Percentiles rank a stretch among this genome's conserved stretches.
phyloP scores from a whole-genome alignment of 2,329 filamentous ascomycete genomes.

The Aspergillus niger region DNA sequence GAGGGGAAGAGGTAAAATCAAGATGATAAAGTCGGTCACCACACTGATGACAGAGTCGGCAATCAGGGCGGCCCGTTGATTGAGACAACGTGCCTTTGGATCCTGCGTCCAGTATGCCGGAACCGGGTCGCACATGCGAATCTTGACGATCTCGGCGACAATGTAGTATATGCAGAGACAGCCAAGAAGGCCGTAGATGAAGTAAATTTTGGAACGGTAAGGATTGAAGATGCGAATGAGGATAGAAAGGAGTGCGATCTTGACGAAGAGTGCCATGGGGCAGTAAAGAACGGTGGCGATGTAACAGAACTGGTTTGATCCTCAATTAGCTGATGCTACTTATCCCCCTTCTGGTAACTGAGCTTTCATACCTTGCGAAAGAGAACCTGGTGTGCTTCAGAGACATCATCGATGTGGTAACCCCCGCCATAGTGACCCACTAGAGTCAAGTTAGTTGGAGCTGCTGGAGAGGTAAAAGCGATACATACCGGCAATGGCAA shows the following conservation, averaged over 20 bases:
- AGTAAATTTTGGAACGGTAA: conserved; percentile 34
- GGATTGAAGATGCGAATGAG: conserved; percentile 43
- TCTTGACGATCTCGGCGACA: conserved; percentile 40
- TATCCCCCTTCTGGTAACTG: not conserved
- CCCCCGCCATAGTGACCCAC: conserved; percentile 42
- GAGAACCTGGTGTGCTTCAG: conserved; percentile 16
- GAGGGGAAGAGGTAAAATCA: conserved; percentile 40
- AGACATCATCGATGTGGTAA: conserved; percentile 32
- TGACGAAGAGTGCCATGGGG: conserved; percentile 43
- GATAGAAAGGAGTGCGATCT: conserved; percentile 42
- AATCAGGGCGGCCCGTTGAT: conserved; percentile 40
- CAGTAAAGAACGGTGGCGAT: conserved; percentile 43
- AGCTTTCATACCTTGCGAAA: conserved; percentile 30
- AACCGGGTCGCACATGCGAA: conserved; percentile 41
- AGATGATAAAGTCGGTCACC: conserved; percentile 40
- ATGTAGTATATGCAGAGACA: conserved; percentile 39
- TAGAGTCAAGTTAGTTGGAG: conserved; percentile 5
- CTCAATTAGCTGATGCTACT: not conserved
- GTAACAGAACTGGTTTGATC: conserved; percentile 32
- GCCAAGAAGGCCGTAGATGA: conserved; percentile 40
- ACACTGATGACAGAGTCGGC: conserved; percentile 44
- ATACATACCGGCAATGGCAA: conserved; percentile 30
- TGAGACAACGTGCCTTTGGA: conserved; percentile 32
- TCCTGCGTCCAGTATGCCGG: conserved; percentile 37
- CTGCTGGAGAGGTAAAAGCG: not conserved